Evolutionary conservation across 805 yeast species (phyloP), one percentile per base, ranked within the genome.

Genomic region (Scheffersomyces amazonensis): DNA sequence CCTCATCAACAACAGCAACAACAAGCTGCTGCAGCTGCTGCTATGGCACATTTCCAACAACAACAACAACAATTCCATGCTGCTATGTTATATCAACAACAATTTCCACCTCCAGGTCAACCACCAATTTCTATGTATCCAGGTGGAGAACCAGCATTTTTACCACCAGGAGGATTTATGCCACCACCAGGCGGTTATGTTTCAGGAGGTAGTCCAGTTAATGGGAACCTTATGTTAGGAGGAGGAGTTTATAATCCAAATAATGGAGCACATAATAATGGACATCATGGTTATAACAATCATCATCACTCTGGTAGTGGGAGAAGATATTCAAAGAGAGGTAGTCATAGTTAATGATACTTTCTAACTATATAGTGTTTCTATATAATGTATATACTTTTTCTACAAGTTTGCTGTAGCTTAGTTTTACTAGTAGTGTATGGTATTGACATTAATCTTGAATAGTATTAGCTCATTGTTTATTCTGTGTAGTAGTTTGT

Each of bases 41-140:
- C 57, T 20, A 56, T 60, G 56, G 65, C 62, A 10, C 60, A 60
- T 2, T 63, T 58, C n/a, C 34, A 35, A 31, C 51, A 43, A 33
- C 53, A 62, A 38, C 69, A 63, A 37, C 71, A 66, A 36, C 66
- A 60, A 41, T 49, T 53, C 44, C 65, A 56, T 24, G 64, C 64
- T 11, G 67, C 69, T 13, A 62, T 64, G 67, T 49, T 62, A 53
- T 62, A 62, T 40, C 68, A 66, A 41, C 56, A 48, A 34, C 60
- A 54, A 12, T 60, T 57, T 9, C 47, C 56, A 17, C 62, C 68
- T 2, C 62, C 62, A 12, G 64, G 63, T 3, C 64, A 59, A 33
- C 64, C 64, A 9, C 69, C 59, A 7, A 46, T 64, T 33, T 56
- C 56, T 8, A 56, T 64, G 55, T 64, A 59, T 43, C 60, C 60